Conservation (phyloP, 2,329 filamentous ascomycete genomes). For the Fusarium albosuccineum region DNA sequence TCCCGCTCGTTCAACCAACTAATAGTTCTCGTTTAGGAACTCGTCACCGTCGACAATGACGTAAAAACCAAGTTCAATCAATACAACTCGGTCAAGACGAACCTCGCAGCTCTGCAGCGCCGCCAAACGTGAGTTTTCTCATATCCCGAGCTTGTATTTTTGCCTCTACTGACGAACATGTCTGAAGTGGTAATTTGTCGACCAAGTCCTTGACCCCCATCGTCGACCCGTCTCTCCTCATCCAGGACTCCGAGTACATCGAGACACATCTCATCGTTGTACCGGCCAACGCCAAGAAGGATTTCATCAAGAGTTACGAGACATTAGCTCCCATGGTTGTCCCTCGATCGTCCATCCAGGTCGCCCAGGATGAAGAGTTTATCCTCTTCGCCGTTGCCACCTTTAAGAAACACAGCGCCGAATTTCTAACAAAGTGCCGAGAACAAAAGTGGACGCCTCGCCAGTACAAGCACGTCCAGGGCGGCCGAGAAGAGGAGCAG, state of each 20-base stretch:
- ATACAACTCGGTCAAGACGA: conserved; percentile 92
- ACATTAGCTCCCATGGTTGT: conserved; percentile 92
- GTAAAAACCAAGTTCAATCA: conserved; percentile 95
- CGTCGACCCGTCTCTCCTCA: conserved; percentile 82
- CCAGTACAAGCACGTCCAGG: conserved; percentile 93
- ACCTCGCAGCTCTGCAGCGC: conserved; percentile 82
- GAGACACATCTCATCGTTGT: conserved; percentile 96
- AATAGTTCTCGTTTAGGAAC: conserved; percentile 69
- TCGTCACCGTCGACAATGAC: conserved; percentile 93
- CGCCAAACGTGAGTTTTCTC: conserved; percentile 79
- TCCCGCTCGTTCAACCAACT: conserved; percentile 7
- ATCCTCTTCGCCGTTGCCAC: conserved; percentile 88
- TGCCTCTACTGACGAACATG: conserved; percentile 5
- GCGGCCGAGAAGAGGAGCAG: conserved; percentile 89
- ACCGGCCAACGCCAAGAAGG: conserved; percentile 82
- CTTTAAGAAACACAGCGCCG: conserved; percentile 90
- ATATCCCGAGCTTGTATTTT: neutral
- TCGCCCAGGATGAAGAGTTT: conserved; percentile 91
- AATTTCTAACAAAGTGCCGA: conserved; percentile 92
- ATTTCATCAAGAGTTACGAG: conserved; percentile 92
- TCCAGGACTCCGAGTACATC: conserved; percentile 95
- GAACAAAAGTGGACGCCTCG: conserved; percentile 96
- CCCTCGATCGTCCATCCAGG: conserved; percentile 83
- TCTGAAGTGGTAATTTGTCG: conserved; percentile 83
- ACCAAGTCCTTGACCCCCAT: conserved; percentile 94